These are phyloP conservation scores for Adenanthera pavonina DNA, from an alignment of 306 rosid genomes.

Conservation along the genomic window DNA sequence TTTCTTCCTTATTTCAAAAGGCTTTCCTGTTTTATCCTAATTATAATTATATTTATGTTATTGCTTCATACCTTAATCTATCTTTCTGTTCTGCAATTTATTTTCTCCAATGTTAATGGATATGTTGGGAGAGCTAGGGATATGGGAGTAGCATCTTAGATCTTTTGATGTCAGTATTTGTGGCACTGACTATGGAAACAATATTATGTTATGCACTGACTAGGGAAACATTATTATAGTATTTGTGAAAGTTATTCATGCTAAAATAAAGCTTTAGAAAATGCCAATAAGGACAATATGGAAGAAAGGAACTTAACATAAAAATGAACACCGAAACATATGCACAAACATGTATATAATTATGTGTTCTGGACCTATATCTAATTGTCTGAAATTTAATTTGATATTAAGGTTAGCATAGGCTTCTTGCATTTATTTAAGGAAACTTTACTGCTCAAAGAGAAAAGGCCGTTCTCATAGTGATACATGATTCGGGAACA, in stretches of 20 bases:
- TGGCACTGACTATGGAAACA: conserved; percentile 18
- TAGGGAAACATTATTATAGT: conserved; percentile 10
- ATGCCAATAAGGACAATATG: conserved; percentile 23
- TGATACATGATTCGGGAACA: conserved; percentile 24
- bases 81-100: not conserved
- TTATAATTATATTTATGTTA: conserved; percentile 21
- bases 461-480: conserved; percentile 13
- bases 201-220: too few species aligned
- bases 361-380: not conserved
- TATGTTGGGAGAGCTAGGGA: conserved; percentile 18
- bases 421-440: conserved; percentile 9
- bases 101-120: conserved; percentile 27
- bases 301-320: conserved; percentile 10
- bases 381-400: not conserved
- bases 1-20: conserved; percentile 2
- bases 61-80: conserved; percentile 18
- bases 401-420: conserved; percentile 26
- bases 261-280: not conserved
- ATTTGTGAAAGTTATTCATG: not conserved
- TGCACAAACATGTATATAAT: not conserved
- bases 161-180: conserved; percentile 2
- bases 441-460: not conserved
- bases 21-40: not conserved
- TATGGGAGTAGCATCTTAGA: not conserved
- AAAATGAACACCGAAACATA: conserved; percentile 27